These are phyloP conservation scores for Monascus ruber DNA, from an alignment of 2,329 filamentous ascomycete genomes.

Conservation along the genomic window DNA sequence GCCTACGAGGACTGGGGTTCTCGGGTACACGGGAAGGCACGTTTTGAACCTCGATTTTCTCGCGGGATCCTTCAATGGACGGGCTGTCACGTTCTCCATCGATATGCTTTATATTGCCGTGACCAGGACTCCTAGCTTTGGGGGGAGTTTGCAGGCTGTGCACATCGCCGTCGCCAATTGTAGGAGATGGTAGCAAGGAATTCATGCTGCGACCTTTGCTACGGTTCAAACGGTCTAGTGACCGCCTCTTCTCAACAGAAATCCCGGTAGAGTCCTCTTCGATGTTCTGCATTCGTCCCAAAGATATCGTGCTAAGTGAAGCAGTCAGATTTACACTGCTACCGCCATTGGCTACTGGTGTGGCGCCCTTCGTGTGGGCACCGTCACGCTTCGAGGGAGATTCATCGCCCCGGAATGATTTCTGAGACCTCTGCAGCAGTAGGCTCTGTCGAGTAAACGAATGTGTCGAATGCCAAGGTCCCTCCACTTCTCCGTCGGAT, in stretches of 20 bases:
- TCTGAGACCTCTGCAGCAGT: conserved; percentile 8
- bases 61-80: too few relatives aligned
- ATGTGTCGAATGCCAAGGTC: conserved; percentile 12
- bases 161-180: background rate
- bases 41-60: too few relatives aligned
- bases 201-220: background rate
- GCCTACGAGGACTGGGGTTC: conserved; percentile 25
- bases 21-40: conserved; percentile 8
- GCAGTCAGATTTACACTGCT: too few relatives aligned
- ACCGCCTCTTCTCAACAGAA: too few relatives aligned
- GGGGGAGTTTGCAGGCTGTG: background rate
- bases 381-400: conserved; percentile 17
- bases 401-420: conserved; percentile 10
- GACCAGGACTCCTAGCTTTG: too few relatives aligned
- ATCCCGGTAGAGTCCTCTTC: too few relatives aligned
- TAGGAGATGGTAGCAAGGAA: background rate
- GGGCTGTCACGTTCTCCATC: too few relatives aligned
- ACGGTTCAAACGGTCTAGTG: background rate
- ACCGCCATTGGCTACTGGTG: too few relatives aligned
- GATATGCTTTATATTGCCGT: too few relatives aligned
- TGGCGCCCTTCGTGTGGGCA: background rate
- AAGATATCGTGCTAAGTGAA: too few relatives aligned
- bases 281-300: too few relatives aligned
- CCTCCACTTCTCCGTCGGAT: conserved; percentile 48
- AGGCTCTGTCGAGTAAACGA: conserved; percentile 10